Evolutionary conservation across 768 basidiomycete species (phyloP), one percentile per base, ranked within the genome.

Genomic region (Kwoniella dendrophila): DNA sequence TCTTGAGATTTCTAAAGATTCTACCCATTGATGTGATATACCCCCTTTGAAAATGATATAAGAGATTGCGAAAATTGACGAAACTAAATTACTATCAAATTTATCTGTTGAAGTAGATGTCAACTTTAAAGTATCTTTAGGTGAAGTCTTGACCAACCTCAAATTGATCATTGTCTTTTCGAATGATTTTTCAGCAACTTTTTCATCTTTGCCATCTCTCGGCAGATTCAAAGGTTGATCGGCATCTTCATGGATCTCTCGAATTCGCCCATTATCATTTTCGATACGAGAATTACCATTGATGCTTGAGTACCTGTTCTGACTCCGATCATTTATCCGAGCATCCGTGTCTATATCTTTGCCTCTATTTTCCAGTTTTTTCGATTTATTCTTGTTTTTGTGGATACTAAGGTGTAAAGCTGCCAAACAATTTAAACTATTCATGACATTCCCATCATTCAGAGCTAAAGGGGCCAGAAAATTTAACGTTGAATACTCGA

Each of bases 1-100:
- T 33, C 49, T 32, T 5, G 49, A 29, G 11, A 51, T 51, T 20
- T 33, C 30, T 8, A 51, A 22, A 10, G n/a, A 6, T 34, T 33
- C 32, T 12, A 33, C 32, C 32, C 30, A 51, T 51, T 51, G 29
- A 22, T 10, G 10, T 22, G 20, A 8, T 18, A 51, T 51, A 11
- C 49, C 29, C 6, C 49, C 49, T 4, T 30, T 33, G 32, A 51
- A 51, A 5, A 51, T 51, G 18, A 51, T 18, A 30, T 51, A 51
- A 20, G 49, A 51, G 10, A 51, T 51, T 8, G 32, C 30, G 34
- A 32, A 32, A 16, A 51, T 51, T 10, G 49, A 32, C 10, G 32
- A 33, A 22, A 51, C 49, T 20, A 51, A 51, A 1, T 33, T 32
- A 18, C 49, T 32, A 22, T 51, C 49, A 16, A 20, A 33, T 2